Conservation (phyloP, 208 protist genomes). For the Crithidia mellificae region DNA sequence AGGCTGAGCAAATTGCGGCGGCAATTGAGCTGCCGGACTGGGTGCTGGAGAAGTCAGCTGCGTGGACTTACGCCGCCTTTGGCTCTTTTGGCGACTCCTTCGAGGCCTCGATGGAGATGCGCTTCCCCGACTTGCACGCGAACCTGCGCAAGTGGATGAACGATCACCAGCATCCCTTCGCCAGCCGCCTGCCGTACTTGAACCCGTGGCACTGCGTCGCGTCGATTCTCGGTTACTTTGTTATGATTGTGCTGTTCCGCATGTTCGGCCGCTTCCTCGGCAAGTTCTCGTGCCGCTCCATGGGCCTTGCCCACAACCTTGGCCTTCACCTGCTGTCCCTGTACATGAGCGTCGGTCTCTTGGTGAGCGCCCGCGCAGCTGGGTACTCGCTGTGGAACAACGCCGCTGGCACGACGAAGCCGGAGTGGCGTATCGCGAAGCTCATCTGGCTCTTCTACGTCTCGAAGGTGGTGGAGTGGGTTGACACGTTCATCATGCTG, state of each 20-base stretch:
- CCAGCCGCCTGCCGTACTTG: constrained; percentile 49
- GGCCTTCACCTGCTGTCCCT: constrained; percentile 61
- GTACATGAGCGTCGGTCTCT: constrained; percentile 75
- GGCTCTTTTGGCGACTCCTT: constrained; percentile 35
- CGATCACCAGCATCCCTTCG: constrained; percentile 52
- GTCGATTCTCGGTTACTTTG: constrained; percentile 49
- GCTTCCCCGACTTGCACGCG: constrained; percentile 29
- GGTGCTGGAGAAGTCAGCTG: constrained; percentile 34
- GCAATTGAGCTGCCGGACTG: constrained; percentile 65
- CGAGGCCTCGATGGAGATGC: constrained; percentile 31
- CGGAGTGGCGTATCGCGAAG: constrained; percentile 68
- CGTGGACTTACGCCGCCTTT: constrained; percentile 32
- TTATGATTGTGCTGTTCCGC: constrained; percentile 33
- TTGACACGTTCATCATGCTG: constrained; percentile 77
- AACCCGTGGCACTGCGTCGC: constrained; percentile 56
- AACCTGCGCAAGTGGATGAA: constrained; percentile 24
- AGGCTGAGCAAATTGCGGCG: constrained; percentile 38
- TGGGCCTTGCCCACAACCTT: constrained; percentile 72
- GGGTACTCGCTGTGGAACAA: constrained; percentile 79
- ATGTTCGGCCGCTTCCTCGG: constrained; percentile 46
- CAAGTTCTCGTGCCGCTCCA: constrained; percentile 47
- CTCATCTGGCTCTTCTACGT: constrained; percentile 80
- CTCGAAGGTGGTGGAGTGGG: constrained; percentile 78
- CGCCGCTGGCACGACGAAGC: constrained; percentile 37
- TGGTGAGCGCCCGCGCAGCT: constrained; percentile 57